Evolutionary conservation across 2,329 filamentous ascomycete species (phyloP).

Genomic region (Oidium heveae): DNA sequence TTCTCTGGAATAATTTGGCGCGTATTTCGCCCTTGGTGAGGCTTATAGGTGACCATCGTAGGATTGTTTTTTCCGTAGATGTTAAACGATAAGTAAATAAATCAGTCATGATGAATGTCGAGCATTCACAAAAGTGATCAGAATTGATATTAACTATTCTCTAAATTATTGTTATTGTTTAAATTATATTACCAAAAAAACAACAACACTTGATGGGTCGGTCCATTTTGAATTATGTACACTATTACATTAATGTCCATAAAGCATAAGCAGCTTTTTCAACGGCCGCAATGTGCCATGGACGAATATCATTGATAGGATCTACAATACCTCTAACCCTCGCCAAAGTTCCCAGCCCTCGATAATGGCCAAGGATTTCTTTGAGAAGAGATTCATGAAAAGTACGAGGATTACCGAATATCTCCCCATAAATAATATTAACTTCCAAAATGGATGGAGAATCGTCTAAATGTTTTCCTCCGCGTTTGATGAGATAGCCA

Average conservation of each 20-base stretch:
- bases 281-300: slow-evolving; percentile 54
- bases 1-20: too few species aligned
- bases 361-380: slow-evolving; percentile 45
- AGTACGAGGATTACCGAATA: slow-evolving; percentile 12
- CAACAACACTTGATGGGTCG: too few species aligned
- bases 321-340: slow-evolving; percentile 37
- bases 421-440: slow-evolving; percentile 31
- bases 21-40: too few species aligned
- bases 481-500: slow-evolving; percentile 40
- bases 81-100: too few species aligned
- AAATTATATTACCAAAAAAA: too few species aligned
- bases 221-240: too few species aligned
- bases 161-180: too few species aligned
- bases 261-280: slow-evolving; percentile 42
- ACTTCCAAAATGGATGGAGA: slow-evolving; percentile 35
- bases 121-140: too few species aligned
- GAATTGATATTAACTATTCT: too few species aligned
- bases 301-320: slow-evolving; percentile 33
- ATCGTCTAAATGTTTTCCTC: slow-evolving; percentile 28
- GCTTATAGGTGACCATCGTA: too few species aligned
- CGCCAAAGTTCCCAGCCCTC: slow-evolving; percentile 42
- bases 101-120: too few species aligned
- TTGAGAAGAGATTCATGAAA: slow-evolving; percentile 36
- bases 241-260: slow-evolving; percentile 30
- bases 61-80: too few species aligned